These are phyloP conservation scores for Elsinoe fawcettii DNA, from an alignment of 2,329 filamentous ascomycete genomes.

Conservation along the genomic window DNA sequence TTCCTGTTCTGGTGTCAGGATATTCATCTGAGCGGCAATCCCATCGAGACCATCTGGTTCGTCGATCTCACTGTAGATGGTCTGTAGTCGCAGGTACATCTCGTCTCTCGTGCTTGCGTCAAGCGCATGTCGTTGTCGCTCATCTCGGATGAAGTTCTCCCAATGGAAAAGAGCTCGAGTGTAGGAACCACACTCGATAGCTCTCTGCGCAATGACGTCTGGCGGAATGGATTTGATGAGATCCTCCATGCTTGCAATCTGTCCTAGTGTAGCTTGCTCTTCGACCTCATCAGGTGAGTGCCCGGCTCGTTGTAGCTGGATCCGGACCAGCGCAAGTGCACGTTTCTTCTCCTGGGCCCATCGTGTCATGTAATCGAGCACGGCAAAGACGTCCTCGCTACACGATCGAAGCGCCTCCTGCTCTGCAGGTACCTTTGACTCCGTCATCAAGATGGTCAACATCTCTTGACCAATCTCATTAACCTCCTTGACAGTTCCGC, in stretches of 20 bases:
- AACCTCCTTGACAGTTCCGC: slow-evolving; percentile 57
- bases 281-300: slow-evolving; percentile 41
- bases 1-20: slow-evolving; percentile 88
- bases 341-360: slow-evolving; percentile 78
- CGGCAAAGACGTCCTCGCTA: slow-evolving; percentile 85
- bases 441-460: slow-evolving; percentile 59
- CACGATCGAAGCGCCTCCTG: slow-evolving; percentile 73
- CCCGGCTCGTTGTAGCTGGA: slow-evolving; percentile 38
- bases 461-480: slow-evolving; percentile 65
- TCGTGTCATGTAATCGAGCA: slow-evolving; percentile 82
- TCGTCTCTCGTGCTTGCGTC: slow-evolving; percentile 42
- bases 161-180: slow-evolving; percentile 87
- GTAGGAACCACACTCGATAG: slow-evolving; percentile 90
- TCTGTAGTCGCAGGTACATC: slow-evolving; percentile 71
- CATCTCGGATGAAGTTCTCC: slow-evolving; percentile 74
- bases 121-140: slow-evolving; percentile 34
- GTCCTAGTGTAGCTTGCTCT: slow-evolving; percentile 45
- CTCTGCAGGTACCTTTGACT: slow-evolving; percentile 49
- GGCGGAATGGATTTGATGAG: slow-evolving; percentile 63
- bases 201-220: slow-evolving; percentile 68
- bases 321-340: slow-evolving; percentile 33
- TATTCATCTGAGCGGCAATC: slow-evolving; percentile 77
- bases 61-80: slow-evolving; percentile 95
- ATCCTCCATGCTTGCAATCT: slow-evolving; percentile 59
- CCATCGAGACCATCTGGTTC: slow-evolving; percentile 95